Evolutionary conservation across 257 asterid species (phyloP), one percentile per base, ranked within the genome.

Genomic region (Plantago elongata): DNA sequence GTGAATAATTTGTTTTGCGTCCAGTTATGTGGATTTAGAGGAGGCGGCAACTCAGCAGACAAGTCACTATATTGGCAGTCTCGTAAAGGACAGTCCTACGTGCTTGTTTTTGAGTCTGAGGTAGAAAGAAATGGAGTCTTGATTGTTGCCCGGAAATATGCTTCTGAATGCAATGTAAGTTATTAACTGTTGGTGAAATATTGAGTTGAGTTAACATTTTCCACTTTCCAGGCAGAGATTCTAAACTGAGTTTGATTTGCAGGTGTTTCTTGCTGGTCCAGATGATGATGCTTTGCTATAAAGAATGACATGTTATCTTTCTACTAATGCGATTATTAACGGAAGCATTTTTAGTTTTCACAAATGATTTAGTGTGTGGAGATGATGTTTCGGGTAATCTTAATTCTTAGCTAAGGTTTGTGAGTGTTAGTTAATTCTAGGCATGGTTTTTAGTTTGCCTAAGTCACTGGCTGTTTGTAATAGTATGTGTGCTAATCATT

Each of bases 201-300:
- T 8, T 5, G 56, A 51, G 17, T 11, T 18, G 18, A 52, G 14
- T 52, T 52, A 9, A 18, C 9, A 17, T 27, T 16, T 52, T 22
- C 58, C 14, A 22, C 11, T 16, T 52, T 22, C 58, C 14, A 22
- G 13, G 34, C n/a, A 22, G 13, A 29, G 44, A 54, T 60, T 22
- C 65, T 59, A 18, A 63, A 14, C 13, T 9, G 50, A 9, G n/a
- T 16, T 40, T 13, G 22, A 48, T 5, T 29, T 30, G 65, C 71
- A 92, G 99, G 91, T 92, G 10, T 71, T 83, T 68, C 97, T 92
- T 68, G 97, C 93, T 13, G 99, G 99, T 67, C 99, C 97, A 60
- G 99, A 89, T 47, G 99, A 92, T 7, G 95, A 92, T 40, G 99
- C 95, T 13, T 61, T 89, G 79, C 64, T 89, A 80, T 92, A 80